Evolutionary conservation across 768 basidiomycete species (phyloP), one percentile per base, ranked within the genome.

Genomic region (Psilocybe cubensis): DNA sequence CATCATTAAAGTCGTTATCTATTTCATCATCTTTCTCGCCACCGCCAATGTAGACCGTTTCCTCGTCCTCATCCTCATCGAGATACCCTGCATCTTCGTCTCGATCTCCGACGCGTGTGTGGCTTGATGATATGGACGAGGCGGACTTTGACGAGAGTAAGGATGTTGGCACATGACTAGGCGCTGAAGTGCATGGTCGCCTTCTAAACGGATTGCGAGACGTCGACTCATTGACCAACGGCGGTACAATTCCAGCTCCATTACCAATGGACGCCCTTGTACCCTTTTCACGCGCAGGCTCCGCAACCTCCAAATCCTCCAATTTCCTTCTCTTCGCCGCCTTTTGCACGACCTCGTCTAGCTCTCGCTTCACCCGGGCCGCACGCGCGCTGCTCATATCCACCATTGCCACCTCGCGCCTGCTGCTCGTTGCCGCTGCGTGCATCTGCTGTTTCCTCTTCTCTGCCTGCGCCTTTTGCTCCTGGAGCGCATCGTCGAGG

Each of bases 401-500:
- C 8, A 55, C 58, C 24, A 53, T 46, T 1, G 47, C 52, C 17
- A 44, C 1, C 20, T 49, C 31, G 14, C 52, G 8, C 4, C 42
- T 50, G 51, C 24, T 53, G 14, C 46, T 17, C 17, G 12, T 31
- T n/a, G n/a, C n/a, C n/a, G 14, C 28, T 17, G 12, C 45, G 24
- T 38, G 21, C 24, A 46, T 48, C 20, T 58, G 29, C 40, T 54
- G 41, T 29, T 44, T 54, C 12, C 47, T 31, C 49, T 24, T 24
- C 18, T 12, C 23, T 44, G 42, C 50, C 14, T 54, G 48, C 35
- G 56, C 47, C 21, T 42, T 49, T 27, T 11, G 4, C 27, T 33
- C 12, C 28, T 17, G 17, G 12, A 64, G 20, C 4, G 64, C 58
- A 2, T 58, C 64, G 11, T 66, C 65, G 21, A 78, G 59, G 1